These are phyloP conservation scores for Takashimella koratensis DNA, from an alignment of 1,284 basidiomycete species.

Conservation along the genomic window DNA sequence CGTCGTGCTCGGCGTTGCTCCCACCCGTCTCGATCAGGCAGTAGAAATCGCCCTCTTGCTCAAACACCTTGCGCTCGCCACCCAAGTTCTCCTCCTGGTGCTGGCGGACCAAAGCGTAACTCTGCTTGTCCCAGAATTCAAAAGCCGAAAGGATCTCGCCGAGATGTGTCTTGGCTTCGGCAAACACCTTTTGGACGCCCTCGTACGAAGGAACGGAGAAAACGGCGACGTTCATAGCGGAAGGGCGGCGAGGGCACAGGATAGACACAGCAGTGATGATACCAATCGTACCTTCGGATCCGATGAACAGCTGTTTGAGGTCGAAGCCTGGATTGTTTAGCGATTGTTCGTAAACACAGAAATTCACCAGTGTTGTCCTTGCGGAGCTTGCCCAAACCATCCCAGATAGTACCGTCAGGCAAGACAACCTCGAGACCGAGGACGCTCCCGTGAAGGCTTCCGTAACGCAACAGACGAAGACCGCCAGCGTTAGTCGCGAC, in stretches of 20 bases:
- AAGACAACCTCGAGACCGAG: constrained; percentile 97
- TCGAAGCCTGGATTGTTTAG: constrained; percentile 71
- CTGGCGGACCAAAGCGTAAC: constrained; percentile 70
- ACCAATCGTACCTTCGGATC: constrained; percentile 93
- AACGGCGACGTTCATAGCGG: constrained; percentile 57
- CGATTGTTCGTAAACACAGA: not conserved
- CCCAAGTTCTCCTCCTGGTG: constrained; percentile 46
- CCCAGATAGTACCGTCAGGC: constrained; percentile 91
- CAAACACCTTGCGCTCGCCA: constrained; percentile 48
- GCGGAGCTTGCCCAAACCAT: constrained; percentile 72
- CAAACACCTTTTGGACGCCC: constrained; percentile 55
- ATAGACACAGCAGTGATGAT: constrained; percentile 95
- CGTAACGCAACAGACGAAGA: constrained; percentile 87
- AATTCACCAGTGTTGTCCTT: constrained; percentile 94
- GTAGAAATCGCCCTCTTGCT: constrained; percentile 78
- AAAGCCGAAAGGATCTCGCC: constrained; percentile 97
- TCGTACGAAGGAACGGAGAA: constrained; percentile 57
- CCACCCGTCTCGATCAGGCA: constrained; percentile 93
- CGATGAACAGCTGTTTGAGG: constrained; percentile 97
- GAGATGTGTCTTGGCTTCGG: constrained; percentile 62
- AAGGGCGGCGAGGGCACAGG: constrained; percentile 84
- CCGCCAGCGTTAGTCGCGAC: constrained; percentile 97
- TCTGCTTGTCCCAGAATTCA: constrained; percentile 85
- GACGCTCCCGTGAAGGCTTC: constrained; percentile 90
- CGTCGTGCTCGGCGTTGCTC: constrained; percentile 88